Conservation (phyloP, 495 filamentous ascomycete genomes). For the Aspergillus nidulans region DNA sequence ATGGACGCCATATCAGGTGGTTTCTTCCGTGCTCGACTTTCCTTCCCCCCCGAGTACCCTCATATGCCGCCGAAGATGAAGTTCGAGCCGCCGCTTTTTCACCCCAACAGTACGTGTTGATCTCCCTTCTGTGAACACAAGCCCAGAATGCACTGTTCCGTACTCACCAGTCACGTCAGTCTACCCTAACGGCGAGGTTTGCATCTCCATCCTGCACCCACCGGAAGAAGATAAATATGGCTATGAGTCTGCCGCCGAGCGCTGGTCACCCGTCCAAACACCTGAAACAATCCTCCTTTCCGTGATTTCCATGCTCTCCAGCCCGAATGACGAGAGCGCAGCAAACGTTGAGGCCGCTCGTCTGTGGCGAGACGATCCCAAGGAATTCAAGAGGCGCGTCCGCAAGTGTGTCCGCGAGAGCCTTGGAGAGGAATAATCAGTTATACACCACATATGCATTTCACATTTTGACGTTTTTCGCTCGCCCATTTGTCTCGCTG, state of each 20-base stretch:
- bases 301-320: constrained; percentile 88
- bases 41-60: constrained; percentile 80
- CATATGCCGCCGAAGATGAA: constrained; percentile 86
- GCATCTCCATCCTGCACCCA: constrained; percentile 95
- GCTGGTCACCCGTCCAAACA: constrained; percentile 96
- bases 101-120: constrained; percentile 72
- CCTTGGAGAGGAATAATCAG: constrained; percentile 62
- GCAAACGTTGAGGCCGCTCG: constrained; percentile 91
- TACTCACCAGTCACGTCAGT: constrained; percentile 37
- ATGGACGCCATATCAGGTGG: constrained; percentile 53
- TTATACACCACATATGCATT: background rate
- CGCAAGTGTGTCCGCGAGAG: constrained; percentile 79
- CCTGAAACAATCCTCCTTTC: constrained; percentile 92
- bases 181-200: constrained; percentile 84
- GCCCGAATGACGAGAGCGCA: constrained; percentile 92
- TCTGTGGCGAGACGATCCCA: constrained; percentile 78
- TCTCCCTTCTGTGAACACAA: background rate
- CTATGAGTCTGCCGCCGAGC: constrained; percentile 86
- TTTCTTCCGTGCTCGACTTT: constrained; percentile 78
- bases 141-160: background rate
- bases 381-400: constrained; percentile 74
- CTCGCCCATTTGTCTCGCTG: background rate
- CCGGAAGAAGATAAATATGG: constrained; percentile 95
- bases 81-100: constrained; percentile 86
- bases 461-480: background rate